A percentile compares a stretch with the other conserved stretches of the same genome.
Conservation (phyloP, 1,139 yeast species). For the Hanseniaspora sp. region DNA sequence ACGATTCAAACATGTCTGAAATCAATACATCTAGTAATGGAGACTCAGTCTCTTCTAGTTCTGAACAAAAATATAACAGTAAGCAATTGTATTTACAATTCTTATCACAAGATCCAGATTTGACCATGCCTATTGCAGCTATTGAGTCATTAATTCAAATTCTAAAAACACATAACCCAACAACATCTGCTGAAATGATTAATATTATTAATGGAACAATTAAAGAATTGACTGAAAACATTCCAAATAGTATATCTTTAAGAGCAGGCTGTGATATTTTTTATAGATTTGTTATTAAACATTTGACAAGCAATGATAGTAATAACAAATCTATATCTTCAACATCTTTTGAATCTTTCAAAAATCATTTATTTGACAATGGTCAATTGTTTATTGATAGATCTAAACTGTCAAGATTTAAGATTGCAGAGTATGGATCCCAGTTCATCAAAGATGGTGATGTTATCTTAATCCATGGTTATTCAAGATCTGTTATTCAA, state of each 20-base stretch:
- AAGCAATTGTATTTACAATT: conserved; percentile 68
- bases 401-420: conserved; percentile 80
- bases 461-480: conserved; percentile 78
- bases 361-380: conserved; percentile 76
- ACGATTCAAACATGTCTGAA: background rate
- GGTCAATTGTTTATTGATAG: conserved; percentile 86
- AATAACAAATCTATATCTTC: conserved; percentile 34
- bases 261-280: conserved; percentile 97
- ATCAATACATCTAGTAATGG: too few species aligned
- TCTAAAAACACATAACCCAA: conserved; percentile 69
- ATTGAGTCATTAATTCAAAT: conserved; percentile 85
- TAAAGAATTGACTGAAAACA: conserved; percentile 58
- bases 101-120: conserved; percentile 75
- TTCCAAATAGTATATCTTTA: conserved; percentile 81
- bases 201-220: conserved; percentile 69
- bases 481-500: conserved; percentile 78
- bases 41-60: too few species aligned
- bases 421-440: conserved; percentile 77
- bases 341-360: conserved; percentile 96
- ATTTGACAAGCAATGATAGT: conserved; percentile 27
- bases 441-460: conserved; percentile 92
- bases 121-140: conserved; percentile 99
- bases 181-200: conserved; percentile 87
- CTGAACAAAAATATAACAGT: conserved; percentile 49
- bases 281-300: conserved; percentile 81